phyloP scores from a whole-genome alignment of 257 asterid species.

The Nyctanthes arbortristis region DNA sequence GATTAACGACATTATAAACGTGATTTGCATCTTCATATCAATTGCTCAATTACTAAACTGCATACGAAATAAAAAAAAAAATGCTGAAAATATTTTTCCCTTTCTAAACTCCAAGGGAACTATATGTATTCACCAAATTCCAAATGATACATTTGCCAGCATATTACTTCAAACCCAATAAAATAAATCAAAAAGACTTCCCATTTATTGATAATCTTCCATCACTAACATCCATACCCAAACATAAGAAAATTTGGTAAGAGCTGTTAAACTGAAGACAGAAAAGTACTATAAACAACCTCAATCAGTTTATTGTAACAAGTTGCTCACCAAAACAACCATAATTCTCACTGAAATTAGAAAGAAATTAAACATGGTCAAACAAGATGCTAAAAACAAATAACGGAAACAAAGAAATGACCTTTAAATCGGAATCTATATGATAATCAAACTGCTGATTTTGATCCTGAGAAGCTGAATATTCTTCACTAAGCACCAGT shows the following conservation, averaged over 20 bases:
- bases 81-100: no score
- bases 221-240: neutral
- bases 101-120: no score
- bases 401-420: slow-evolving; percentile 10
- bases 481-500: slow-evolving; percentile 28
- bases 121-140: no score
- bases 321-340: neutral
- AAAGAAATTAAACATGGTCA: slow-evolving; percentile 5
- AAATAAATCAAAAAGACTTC: neutral
- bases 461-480: slow-evolving; percentile 24
- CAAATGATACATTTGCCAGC: no score
- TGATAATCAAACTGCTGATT: slow-evolving; percentile 28
- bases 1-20: no score
- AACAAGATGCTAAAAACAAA: slow-evolving; percentile 9
- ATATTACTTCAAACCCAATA: slow-evolving; percentile 16
- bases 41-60: no score
- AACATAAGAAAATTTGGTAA: no score
- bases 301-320: neutral
- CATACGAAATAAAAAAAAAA: no score
- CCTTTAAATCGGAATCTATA: slow-evolving; percentile 35
- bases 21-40: no score
- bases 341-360: neutral
- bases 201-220: neutral
- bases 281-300: neutral
- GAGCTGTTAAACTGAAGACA: no score